phyloP scores from a whole-genome alignment of 2,329 filamentous ascomycete genomes.

The Sporothrix luriei region DNA sequence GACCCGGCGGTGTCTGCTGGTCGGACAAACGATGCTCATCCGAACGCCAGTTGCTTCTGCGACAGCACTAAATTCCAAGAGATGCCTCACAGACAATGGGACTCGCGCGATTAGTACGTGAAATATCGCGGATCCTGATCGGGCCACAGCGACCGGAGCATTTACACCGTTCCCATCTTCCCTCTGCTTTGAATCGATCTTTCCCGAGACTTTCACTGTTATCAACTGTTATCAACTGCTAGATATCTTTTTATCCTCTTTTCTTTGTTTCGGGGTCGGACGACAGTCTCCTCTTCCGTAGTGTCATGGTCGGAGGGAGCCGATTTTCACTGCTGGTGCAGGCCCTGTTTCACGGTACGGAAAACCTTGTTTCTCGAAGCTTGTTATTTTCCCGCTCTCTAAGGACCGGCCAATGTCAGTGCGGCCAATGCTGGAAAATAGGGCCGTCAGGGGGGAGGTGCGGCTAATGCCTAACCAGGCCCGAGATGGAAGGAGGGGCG shows the following conservation, averaged over 20 bases:
- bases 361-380: background rate
- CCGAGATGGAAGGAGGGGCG: background rate
- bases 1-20: too few species aligned
- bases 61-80: background rate
- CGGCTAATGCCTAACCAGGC: background rate
- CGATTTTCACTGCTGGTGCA: background rate
- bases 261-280: too few species aligned
- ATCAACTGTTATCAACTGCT: too few species aligned
- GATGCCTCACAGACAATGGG: background rate
- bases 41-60: background rate
- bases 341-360: slow-evolving; percentile 4
- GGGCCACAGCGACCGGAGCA: slow-evolving; percentile 12
- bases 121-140: background rate
- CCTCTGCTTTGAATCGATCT: background rate
- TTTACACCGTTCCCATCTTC: background rate
- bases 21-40: background rate
- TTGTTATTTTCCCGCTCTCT: background rate
- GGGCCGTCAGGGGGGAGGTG: background rate
- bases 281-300: background rate
- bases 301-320: background rate
- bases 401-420: slow-evolving; percentile 2
- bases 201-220: too few species aligned
- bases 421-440: background rate
- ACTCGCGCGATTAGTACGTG: too few species aligned
- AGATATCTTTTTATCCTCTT: too few species aligned